Base-by-base conservation (phyloP, 108 stramenopile genomes). In the Conticribra weissflogii region DNA sequence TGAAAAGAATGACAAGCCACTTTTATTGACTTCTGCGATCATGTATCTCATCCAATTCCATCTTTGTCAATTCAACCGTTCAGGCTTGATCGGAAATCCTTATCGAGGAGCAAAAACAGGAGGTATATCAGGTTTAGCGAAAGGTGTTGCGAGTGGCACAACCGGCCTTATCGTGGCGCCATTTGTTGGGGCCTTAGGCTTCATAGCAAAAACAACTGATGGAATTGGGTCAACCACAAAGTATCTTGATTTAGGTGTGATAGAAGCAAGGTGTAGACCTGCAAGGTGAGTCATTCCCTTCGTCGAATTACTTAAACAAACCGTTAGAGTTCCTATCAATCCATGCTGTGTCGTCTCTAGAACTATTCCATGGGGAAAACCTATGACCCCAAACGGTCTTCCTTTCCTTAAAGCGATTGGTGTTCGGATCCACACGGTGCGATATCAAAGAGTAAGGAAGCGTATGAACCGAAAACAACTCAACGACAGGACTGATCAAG, bases 181-280 rank as follows among this genome's bases (percentile, higher is more conserved):
- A 41, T 57, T 71, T 56, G 49, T 76, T 34, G 75, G 68, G 1
- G 46, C 54, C 16, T 52, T 76, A 24, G 75, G 75, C 4, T 71
- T 76, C 19, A 47, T 63, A 29, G 68, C 75, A 15, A 71, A 63
- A 19, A 25, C 55, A 19, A 3, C 29, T 12, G 75, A 76, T 15
- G 75, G 75, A 24, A 30, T 67, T 2, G 69, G 75, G 14, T 50
- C 49, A 25, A 60, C 58, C 19, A 60, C 58, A 1, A 59, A 54
- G 18, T 45, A 27, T 1, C 22, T 68, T 31, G 29, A 60, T 22
- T 19, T 61, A 18, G 61, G 59, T 57, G 69, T 63, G 12, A 76
- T 71, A 19, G 68, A 76, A 48, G 57, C 75, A 33, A 34, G 75
- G 17, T 76, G 75, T 25, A 68, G 75, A 17, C 73, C 73, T 60